Conservation (phyloP, 2,329 filamentous ascomycete genomes). For the Colletotrichum shisoi region DNA sequence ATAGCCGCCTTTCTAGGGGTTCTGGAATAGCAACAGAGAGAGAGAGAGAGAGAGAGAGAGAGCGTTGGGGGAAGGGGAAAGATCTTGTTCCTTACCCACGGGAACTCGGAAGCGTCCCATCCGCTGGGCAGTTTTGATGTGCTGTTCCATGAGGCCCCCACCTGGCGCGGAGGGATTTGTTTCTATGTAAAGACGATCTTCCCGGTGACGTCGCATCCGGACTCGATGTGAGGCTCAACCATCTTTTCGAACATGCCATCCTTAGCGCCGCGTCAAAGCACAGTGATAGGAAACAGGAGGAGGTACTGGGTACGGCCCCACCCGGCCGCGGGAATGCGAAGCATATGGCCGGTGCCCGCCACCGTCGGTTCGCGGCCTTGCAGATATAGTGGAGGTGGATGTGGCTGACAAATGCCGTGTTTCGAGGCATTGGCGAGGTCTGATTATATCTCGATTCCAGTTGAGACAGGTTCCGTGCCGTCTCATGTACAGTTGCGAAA, state of each 20-base stretch:
- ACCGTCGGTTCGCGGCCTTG: not conserved
- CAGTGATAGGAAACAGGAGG: not conserved
- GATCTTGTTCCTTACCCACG: not conserved
- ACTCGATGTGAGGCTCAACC: conserved; percentile 14
- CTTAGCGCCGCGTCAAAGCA: conserved; percentile 8
- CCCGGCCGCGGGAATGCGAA: not conserved
- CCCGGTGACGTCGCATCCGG: conserved; percentile 9
- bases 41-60: too few species aligned
- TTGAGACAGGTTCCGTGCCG: not conserved
- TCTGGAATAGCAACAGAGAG: not conserved
- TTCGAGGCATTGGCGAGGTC: not conserved
- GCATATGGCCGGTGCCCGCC: not conserved
- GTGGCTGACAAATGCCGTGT: not conserved
- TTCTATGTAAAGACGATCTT: conserved; percentile 33
- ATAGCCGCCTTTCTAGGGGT: not conserved
- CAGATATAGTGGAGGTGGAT: not conserved
- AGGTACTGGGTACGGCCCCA: conserved; percentile 17
- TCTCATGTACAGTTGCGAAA: not conserved
- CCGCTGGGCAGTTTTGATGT: conserved; percentile 28
- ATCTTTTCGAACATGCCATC: conserved; percentile 30
- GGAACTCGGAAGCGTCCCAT: conserved; percentile 16
- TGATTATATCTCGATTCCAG: not conserved
- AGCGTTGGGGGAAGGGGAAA: conserved; percentile 2
- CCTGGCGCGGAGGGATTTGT: conserved; percentile 3
- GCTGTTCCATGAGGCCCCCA: not conserved